Base-by-base conservation (phyloP, 495 filamentous ascomycete species). In the Copromyces sp. region DNA sequence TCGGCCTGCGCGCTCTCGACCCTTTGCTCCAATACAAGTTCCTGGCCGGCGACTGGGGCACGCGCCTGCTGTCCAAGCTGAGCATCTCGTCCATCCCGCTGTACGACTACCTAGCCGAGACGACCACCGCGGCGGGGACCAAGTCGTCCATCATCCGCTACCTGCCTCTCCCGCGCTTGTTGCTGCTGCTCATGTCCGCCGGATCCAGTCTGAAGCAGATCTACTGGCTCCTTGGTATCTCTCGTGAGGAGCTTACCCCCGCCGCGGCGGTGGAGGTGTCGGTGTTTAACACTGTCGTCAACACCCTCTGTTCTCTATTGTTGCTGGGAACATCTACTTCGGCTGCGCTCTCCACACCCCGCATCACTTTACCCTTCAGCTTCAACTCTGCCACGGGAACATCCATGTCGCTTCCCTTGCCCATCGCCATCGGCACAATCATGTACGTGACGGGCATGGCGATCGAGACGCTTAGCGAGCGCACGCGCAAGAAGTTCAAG, bases 11-110 rank as follows among this genome's bases (percentile, higher is more conserved):
- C 69, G 77, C 83, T 9, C 79, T 86, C 73, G 89, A 92, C 75
- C 80, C 86, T 9, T 80, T 85, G 29, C 81, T 90, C 32, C 89
- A 92, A 79, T 87, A 87, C 76, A 78, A 77, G 39, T 84, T 92
- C 44, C 80, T 77, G 71, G 80, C 42, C 5, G 73, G 53, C 16
- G 75, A 78, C 8, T 74, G 76, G 59, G 78, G 78, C 72, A 40
- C 61, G 44, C 42, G 73, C 4, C 69, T 81, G 11, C 77, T 82
- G 37, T 69, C 77, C 45, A 45, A 39, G 35, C 45, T 79, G 16
- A 72, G 69, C 35, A 12, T 77, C 14, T 8, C 68, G 0, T 41
- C 74, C 12, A 41, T 74, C 77, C 72, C 71, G n/a, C 65, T 47
- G 6, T 73, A 37, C 75, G 68, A 79, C 77, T 29, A 72, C 11